Base-by-base conservation (phyloP, 805 yeast genomes). In the Cyberlindnera mycetangii region DNA sequence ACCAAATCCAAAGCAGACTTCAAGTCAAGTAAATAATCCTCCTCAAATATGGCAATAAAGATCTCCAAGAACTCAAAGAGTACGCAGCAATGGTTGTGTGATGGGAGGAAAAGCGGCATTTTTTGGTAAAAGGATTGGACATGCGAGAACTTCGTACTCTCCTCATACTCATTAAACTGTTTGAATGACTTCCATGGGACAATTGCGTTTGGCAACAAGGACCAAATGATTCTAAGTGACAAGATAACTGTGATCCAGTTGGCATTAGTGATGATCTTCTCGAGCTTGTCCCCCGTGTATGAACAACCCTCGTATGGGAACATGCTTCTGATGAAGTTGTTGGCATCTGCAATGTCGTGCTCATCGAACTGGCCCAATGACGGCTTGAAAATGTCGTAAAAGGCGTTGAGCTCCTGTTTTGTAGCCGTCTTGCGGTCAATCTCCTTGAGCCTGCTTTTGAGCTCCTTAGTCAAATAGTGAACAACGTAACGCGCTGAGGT, bases 261-360 rank as follows among this genome's bases (percentile, higher is more conserved):
- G 15, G 55, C 54, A 4, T 48, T 44, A 6, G 47, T 39, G 20
- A 67, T 55, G 24, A 56, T 53, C 20, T 48, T 32, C 30, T 56
- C 58, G 28, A 67, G 37, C 19, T 57, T 61, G 1, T 46, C 55
- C 12, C 68, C 69, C 6, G 61, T 62, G 32, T 58, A 54, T 4
- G 70, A 62, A 41, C 71, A 67, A 2, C 71, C 71, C 34, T 61
- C 62, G 42, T 58, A 62, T 15, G 71, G 71, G 53, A 67, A 67
- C 52, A 66, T 52, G 1, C 46, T 41, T 45, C 48, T 58, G 28
- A 67, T 46, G n/a, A 59, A 54, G 4, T 51, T 51, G 28, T 59
- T 60, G 18, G 62, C 61, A 10, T 51, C 51, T 7, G 38, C 25
- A 27, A 65, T 58, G 41, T 65, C 69, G 14, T 50, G 44, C n/a